Evolutionary conservation across 148 eudicot genomes (phyloP).

Genomic region (Rheum nobile): DNA sequence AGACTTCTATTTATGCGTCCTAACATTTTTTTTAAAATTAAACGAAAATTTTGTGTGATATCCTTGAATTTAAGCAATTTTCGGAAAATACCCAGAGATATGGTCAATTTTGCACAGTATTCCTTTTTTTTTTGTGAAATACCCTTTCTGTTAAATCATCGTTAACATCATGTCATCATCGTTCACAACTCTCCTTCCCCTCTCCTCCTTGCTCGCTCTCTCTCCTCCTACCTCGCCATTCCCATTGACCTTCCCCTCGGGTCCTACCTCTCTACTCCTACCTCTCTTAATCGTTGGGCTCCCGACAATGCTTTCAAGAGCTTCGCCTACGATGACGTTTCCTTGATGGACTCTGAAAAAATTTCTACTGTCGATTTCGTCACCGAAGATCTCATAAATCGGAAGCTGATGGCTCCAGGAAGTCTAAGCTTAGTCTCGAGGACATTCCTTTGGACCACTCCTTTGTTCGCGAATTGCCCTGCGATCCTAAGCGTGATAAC

Average conservation of each 20-base stretch:
- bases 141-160: no score
- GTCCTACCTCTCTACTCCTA: slow-evolving; percentile 9
- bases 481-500: slow-evolving; percentile 48
- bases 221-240: slow-evolving; percentile 11
- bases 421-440: slow-evolving; percentile 37
- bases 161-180: no score
- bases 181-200: slow-evolving; percentile 4
- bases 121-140: no score
- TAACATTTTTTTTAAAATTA: no score
- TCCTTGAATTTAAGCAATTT: no score
- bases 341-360: slow-evolving; percentile 26
- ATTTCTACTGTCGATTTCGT: slow-evolving; percentile 30
- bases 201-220: slow-evolving; percentile 9
- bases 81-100: no score
- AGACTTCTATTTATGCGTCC: no score
- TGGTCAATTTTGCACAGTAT: no score
- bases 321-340: slow-evolving; percentile 6
- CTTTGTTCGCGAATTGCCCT: slow-evolving; percentile 71
- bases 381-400: slow-evolving; percentile 39
- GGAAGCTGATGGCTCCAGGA: slow-evolving; percentile 17
- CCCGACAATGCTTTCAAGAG: slow-evolving; percentile 9
- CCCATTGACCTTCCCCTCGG: slow-evolving; percentile 11
- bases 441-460: slow-evolving; percentile 76
- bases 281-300: slow-evolving; percentile 13
- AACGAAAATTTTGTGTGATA: no score